phyloP scores from a whole-genome alignment of 2,329 filamentous ascomycete genomes.

The Pseudogymnoascus sp. region DNA sequence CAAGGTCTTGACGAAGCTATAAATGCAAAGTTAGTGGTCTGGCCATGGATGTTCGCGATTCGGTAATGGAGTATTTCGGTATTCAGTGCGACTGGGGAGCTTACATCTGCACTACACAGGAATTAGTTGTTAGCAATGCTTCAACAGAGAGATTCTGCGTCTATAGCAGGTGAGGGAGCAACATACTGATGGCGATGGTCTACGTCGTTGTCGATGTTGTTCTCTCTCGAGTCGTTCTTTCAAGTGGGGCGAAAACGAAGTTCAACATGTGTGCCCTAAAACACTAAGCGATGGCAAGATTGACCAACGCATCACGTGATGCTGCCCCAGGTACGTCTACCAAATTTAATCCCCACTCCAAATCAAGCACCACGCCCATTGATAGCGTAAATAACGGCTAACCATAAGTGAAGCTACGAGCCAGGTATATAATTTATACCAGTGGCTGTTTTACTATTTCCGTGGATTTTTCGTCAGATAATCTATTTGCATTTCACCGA shows the following conservation, averaged over 20 bases:
- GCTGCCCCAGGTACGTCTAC: background rate
- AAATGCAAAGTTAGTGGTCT: conserved; percentile 18
- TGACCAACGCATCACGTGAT: background rate
- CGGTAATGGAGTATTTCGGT: conserved; percentile 14
- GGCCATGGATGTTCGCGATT: conserved; percentile 19
- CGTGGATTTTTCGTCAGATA: background rate
- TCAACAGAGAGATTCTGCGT: conserved; percentile 7
- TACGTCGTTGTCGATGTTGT: conserved; percentile 17
- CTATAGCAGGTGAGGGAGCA: conserved; percentile 9
- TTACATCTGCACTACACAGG: conserved; percentile 79
- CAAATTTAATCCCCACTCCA: background rate
- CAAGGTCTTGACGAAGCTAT: conserved; percentile 99
- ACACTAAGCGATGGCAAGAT: conserved; percentile 9
- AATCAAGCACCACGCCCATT: background rate
- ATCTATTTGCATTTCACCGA: background rate
- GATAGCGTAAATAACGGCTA: background rate
- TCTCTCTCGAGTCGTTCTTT: conserved; percentile 10
- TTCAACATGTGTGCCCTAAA: conserved; percentile 12
- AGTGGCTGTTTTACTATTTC: background rate
- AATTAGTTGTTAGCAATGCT: conserved; percentile 40
- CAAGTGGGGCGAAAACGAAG: conserved; percentile 10
- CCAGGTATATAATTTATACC: background rate
- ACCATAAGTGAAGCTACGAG: background rate
- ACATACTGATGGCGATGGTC: conserved; percentile 47
- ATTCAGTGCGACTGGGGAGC: conserved; percentile 32